These are phyloP conservation scores for Rhodotorula sp. DNA, from an alignment of 1,284 basidiomycete species.

Conservation along the genomic window DNA sequence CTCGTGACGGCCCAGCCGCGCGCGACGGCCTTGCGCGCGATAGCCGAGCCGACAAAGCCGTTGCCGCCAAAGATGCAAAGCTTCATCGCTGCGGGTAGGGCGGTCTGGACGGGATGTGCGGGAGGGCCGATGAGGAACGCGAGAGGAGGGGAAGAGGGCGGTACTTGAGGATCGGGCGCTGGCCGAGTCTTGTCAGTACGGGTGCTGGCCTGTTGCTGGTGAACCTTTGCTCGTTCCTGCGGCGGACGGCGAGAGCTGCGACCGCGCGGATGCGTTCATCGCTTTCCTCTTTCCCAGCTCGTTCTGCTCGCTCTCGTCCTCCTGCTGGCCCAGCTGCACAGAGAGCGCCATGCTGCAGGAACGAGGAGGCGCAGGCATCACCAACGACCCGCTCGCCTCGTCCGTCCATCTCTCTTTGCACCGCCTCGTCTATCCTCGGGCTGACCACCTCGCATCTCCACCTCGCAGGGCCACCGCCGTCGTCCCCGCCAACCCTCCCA, in stretches of 20 bases:
- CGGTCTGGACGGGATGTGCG: neutral
- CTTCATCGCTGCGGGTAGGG: neutral
- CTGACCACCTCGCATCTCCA: neutral
- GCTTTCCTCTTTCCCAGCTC: no score
- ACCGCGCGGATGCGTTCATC: no score
- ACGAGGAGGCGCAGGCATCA: constrained; percentile 13
- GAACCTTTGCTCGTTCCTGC: no score
- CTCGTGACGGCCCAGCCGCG: constrained; percentile 84
- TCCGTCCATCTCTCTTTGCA: neutral
- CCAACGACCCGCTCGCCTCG: neutral
- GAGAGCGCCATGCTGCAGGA: neutral
- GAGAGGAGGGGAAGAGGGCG: neutral
- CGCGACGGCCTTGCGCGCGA: constrained; percentile 80
- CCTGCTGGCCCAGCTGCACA: no score
- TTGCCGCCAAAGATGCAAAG: constrained; percentile 34
- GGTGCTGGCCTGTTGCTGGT: no score
- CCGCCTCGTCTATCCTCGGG: neutral
- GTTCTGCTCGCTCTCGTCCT: no score
- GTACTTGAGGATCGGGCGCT: neutral
- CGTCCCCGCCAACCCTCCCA: constrained; percentile 28
- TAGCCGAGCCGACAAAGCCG: constrained; percentile 68
- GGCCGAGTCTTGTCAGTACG: neutral
- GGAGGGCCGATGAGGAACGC: neutral
- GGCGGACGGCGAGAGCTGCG: no score
- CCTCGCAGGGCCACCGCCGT: constrained; percentile 12